These are phyloP conservation scores for Boletus sp. DNA, from an alignment of 768 basidiomycete species.

Conservation along the genomic window DNA sequence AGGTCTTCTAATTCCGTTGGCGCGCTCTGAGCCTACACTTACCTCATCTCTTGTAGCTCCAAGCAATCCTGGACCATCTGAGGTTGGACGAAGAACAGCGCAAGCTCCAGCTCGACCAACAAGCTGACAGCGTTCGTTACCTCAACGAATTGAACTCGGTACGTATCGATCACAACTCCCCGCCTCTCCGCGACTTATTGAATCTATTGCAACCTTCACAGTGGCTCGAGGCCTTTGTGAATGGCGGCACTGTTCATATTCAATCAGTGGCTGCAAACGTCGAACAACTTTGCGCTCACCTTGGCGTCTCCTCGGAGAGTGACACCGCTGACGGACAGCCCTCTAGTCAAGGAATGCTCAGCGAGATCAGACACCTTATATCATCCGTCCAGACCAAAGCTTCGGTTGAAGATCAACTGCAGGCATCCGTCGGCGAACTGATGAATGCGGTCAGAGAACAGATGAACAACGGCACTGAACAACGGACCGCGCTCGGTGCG, in stretches of 20 bases:
- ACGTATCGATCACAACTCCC: slow-evolving; percentile 20
- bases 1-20: slow-evolving; percentile 10
- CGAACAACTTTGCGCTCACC: slow-evolving; percentile 54
- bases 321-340: slow-evolving; percentile 10
- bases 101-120: slow-evolving; percentile 55
- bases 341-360: slow-evolving; percentile 30
- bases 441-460: slow-evolving; percentile 42
- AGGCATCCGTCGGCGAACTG: slow-evolving; percentile 36
- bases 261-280: slow-evolving; percentile 58
- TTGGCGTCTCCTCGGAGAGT: slow-evolving; percentile 40
- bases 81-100: slow-evolving; percentile 48
- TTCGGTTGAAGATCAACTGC: slow-evolving; percentile 30
- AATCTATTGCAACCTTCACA: slow-evolving; percentile 23
- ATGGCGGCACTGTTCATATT: slow-evolving; percentile 71
- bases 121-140: slow-evolving; percentile 73
- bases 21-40: not conserved
- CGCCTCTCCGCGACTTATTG: not conserved
- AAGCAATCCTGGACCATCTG: slow-evolving; percentile 48
- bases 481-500: slow-evolving; percentile 41
- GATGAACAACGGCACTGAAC: slow-evolving; percentile 37
- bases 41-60: slow-evolving; percentile 29
- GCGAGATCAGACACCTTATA: slow-evolving; percentile 36
- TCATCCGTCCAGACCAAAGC: slow-evolving; percentile 33
- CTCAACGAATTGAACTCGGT: slow-evolving; percentile 76
- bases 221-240: slow-evolving; percentile 86